Conservation (phyloP, 2,329 filamentous ascomycete genomes). For the Ceratocystis ficicola region DNA sequence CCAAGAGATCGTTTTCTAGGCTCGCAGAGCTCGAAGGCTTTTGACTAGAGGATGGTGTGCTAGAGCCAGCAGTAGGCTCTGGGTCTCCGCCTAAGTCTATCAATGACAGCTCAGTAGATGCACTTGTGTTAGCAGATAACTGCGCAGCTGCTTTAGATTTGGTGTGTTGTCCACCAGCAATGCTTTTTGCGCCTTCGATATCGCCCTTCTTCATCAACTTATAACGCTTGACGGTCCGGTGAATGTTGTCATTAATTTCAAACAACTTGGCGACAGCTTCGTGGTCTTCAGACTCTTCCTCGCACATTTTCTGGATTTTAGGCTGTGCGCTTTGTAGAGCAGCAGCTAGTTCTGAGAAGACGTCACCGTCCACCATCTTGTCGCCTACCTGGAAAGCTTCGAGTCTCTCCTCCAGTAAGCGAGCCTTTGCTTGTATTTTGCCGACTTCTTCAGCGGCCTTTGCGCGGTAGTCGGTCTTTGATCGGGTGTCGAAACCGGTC, state of each 20-base stretch:
- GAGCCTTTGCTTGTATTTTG: constrained; percentile 92
- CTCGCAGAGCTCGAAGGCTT: constrained; percentile 43
- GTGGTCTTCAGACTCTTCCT: constrained; percentile 93
- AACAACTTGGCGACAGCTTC: constrained; percentile 91
- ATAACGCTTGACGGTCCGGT: constrained; percentile 89
- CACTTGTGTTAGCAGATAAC: constrained; percentile 44
- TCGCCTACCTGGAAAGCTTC: constrained; percentile 74
- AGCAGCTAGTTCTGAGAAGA: constrained; percentile 73
- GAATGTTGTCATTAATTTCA: constrained; percentile 98
- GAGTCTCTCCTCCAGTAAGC: constrained; percentile 81
- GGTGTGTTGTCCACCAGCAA: constrained; percentile 61
- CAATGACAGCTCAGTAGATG: constrained; percentile 65
- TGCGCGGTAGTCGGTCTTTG: constrained; percentile 94
- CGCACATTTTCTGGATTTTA: constrained; percentile 99
- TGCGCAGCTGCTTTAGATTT: constrained; percentile 12
- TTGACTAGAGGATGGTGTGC: constrained; percentile 29
- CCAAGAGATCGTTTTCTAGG: constrained; percentile 80
- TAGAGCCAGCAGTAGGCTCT: constrained; percentile 41
- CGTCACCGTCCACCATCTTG: constrained; percentile 55
- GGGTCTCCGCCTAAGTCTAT: constrained; percentile 75
- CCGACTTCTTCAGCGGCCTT: constrained; percentile 92
- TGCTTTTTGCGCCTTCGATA: constrained; percentile 65
- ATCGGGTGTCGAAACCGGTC: constrained; percentile 90
- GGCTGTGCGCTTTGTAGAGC: constrained; percentile 87
- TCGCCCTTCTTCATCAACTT: constrained; percentile 95